These are phyloP conservation scores for Capsicum rhomboideum DNA, from an alignment of 257 asterid species.

Conservation along the genomic window DNA sequence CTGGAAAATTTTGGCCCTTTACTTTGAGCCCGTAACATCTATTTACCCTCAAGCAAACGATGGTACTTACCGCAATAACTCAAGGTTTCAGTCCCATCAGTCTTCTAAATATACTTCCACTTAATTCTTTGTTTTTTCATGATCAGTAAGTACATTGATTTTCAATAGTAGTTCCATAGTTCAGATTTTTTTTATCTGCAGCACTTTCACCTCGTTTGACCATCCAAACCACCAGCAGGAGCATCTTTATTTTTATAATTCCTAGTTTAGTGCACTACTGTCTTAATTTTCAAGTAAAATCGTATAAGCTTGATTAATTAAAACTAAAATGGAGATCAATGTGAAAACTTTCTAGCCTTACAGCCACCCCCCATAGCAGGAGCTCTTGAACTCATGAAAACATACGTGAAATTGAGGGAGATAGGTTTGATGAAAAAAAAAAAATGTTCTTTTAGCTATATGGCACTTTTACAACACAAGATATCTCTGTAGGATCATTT, in stretches of 20 bases:
- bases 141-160: not conserved
- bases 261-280: not conserved
- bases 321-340: not conserved
- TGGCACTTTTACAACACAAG: not conserved
- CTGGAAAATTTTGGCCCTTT: not conserved
- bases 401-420: not conserved
- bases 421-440: not conserved
- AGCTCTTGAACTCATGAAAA: not conserved
- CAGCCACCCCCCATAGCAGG: not conserved
- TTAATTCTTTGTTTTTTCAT: not conserved
- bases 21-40: not conserved
- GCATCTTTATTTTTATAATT: not conserved
- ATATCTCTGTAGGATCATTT: not conserved
- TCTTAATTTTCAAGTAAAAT: not conserved
- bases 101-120: not conserved
- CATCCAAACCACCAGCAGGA: not conserved
- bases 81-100: not conserved
- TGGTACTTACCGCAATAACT: not conserved
- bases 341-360: not conserved
- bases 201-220: not conserved
- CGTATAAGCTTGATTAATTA: not conserved
- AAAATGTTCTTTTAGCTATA: not conserved
- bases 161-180: not conserved
- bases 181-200: not conserved
- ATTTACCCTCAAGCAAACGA: not conserved